Conservation (phyloP, 1,139 yeast genomes). For the Suhomyces kunorum region DNA sequence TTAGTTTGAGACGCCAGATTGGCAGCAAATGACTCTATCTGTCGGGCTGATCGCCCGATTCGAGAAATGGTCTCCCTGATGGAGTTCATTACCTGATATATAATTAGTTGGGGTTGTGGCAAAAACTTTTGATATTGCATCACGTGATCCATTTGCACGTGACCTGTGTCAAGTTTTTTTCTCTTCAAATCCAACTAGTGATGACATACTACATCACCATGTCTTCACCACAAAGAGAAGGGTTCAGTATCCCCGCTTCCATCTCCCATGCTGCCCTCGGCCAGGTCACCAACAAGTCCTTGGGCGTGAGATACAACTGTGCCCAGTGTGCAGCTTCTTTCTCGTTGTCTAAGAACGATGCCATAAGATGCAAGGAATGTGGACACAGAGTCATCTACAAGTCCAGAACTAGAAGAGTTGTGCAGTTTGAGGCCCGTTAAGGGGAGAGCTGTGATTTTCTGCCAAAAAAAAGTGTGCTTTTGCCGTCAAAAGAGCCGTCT, state of each 20-base stretch:
- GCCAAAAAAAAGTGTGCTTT: no score
- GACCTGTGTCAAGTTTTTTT: conserved; percentile 5
- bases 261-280: conserved; percentile 74
- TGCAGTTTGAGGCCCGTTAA: conserved; percentile 55
- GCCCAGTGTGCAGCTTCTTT: conserved; percentile 94
- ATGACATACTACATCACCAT: conserved; percentile 26
- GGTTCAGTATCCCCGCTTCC: conserved; percentile 84
- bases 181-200: conserved; percentile 2
- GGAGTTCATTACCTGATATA: conserved; percentile 19
- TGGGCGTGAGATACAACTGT: conserved; percentile 91
- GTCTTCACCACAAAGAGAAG: conserved; percentile 78
- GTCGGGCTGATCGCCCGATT: conserved; percentile 25
- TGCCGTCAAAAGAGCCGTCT: no score
- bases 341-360: conserved; percentile 88
- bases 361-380: conserved; percentile 97
- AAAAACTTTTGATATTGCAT: conserved; percentile 6
- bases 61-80: conserved; percentile 27
- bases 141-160: conserved; percentile 2
- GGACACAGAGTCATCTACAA: conserved; percentile 97
- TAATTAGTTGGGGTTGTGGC: neutral
- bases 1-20: neutral
- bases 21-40: conserved; percentile 19
- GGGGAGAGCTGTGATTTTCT: no score
- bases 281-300: conserved; percentile 63
- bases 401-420: conserved; percentile 97